Conservation (phyloP, 2,329 filamentous ascomycete genomes). For the Gremmenia infestans region DNA sequence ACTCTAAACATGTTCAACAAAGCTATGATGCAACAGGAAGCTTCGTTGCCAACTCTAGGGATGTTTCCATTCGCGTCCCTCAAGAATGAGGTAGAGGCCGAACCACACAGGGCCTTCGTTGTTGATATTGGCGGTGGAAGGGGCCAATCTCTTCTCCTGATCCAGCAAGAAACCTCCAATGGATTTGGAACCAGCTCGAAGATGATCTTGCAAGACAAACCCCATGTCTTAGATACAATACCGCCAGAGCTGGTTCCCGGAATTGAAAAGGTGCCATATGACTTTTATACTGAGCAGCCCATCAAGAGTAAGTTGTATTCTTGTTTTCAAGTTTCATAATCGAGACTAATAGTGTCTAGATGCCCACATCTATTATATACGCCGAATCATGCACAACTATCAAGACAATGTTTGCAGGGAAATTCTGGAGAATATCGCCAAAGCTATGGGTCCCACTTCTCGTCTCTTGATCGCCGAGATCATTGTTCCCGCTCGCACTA, state of each 20-base stretch:
- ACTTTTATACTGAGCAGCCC: slow-evolving; percentile 38
- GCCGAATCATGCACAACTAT: slow-evolving; percentile 34
- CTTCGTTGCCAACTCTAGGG: slow-evolving; percentile 13
- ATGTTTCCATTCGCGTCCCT: slow-evolving; percentile 20
- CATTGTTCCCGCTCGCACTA: slow-evolving; percentile 21
- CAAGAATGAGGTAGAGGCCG: slow-evolving; percentile 16
- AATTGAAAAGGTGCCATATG: slow-evolving; percentile 31
- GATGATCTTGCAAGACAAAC: slow-evolving; percentile 25
- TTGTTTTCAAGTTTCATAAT: background rate
- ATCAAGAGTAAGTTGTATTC: slow-evolving; percentile 28
- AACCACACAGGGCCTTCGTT: slow-evolving; percentile 25
- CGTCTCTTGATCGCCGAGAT: slow-evolving; percentile 27
- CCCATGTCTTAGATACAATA: slow-evolving; percentile 25
- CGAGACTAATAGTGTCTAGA: slow-evolving; percentile 10
- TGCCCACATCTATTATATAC: slow-evolving; percentile 29
- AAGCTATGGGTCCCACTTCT: slow-evolving; percentile 28
- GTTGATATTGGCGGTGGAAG: slow-evolving; percentile 22
- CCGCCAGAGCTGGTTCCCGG: slow-evolving; percentile 19
- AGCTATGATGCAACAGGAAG: slow-evolving; percentile 17
- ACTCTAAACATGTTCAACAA: slow-evolving; percentile 17
- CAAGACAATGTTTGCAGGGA: slow-evolving; percentile 21
- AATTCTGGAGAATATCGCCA: slow-evolving; percentile 22
- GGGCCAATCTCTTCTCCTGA: slow-evolving; percentile 27
- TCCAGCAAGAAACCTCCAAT: slow-evolving; percentile 17
- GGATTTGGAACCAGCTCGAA: slow-evolving; percentile 9